Base-by-base conservation (phyloP, 1,284 basidiomycete genomes). In the Peniophora sp. region DNA sequence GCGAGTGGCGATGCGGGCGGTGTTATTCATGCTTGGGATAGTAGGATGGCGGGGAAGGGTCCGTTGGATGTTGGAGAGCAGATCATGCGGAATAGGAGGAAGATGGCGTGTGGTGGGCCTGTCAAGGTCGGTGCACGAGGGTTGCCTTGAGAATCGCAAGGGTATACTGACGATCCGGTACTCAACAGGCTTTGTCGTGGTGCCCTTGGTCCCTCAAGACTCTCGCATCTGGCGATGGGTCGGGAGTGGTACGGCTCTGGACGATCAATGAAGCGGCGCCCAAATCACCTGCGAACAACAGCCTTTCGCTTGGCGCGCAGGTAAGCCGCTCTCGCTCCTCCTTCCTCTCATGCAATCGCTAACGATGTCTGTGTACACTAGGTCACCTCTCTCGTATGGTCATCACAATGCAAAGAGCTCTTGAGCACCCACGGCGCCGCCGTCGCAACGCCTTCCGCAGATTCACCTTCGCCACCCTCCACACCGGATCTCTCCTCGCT, bases 161-260 rank as follows among this genome's bases (percentile, higher is more conserved):
- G n/a, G n/a, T n/a, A 17, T 43, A 53, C 44, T 53, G 35, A 24
- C 20, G n/a, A 11, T 22, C 24, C 10, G 34, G 10, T n/a, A n/a
- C 15, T 18, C 18, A 11, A 8, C 32, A 92, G 88, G 92, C 92
- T 1, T 69, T 97, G 34, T 82, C 89, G 0, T 98, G 94, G 91
- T 92, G 87, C 62, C 92, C 93, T 0, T 96, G 92, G 92, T 84
- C 91, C 59, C 72, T 80, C 0, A 88, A 85, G 57, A 70, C 94
- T 3, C 76, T 97, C 20, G 92, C 92, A 1, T 87, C 89, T 0
- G 95, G 92, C 3, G 92, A 93, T 24, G 52, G 57, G 17, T 56
- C 62, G 54, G 88, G 91, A 39, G 81, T 79, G n/a, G 82, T 95
- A 56, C 86, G 88, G 47, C 75, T 92, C 39, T 94, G 90, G 85